Percentiles rank a stretch among this genome's conserved stretches.
phyloP scores from a whole-genome alignment of 176 grass and related monocot genomes.

The Elymus sibiricus region DNA sequence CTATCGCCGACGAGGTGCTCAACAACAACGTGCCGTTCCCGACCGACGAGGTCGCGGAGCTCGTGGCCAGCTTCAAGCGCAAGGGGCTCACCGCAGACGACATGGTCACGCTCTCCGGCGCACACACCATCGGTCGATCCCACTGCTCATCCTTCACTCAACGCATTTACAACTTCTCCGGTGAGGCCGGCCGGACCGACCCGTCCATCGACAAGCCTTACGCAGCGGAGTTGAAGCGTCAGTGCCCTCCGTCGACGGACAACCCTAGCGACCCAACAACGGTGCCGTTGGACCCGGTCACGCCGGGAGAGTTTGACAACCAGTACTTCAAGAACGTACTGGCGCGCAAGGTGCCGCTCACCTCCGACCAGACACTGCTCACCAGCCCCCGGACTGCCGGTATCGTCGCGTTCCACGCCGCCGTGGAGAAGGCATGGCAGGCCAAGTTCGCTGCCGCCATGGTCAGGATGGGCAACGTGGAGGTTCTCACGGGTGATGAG shows the following conservation, averaged over 20 bases:
- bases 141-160: constrained; percentile 52
- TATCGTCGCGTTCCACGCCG: neutral
- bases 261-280: neutral
- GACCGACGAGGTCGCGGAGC: neutral
- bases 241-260: constrained; percentile 24
- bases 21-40: constrained; percentile 28
- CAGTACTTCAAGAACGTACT: constrained; percentile 61
- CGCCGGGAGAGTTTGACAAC: constrained; percentile 29
- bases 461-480: constrained; percentile 18
- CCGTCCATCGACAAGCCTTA: constrained; percentile 13
- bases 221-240: neutral
- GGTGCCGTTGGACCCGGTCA: constrained; percentile 10
- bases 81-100: constrained; percentile 29
- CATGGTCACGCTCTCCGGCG: constrained; percentile 47
- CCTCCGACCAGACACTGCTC: constrained; percentile 50
- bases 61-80: constrained; percentile 14
- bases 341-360: constrained; percentile 14
- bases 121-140: constrained; percentile 47
- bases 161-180: constrained; percentile 30
- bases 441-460: constrained; percentile 34
- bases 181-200: neutral
- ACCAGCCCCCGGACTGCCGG: neutral
- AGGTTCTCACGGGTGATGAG: constrained; percentile 25
- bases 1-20: constrained; percentile 12
- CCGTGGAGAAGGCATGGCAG: neutral